phyloP scores from a whole-genome alignment of 2,329 filamentous ascomycete genomes.

The Zymoseptoria brevis region DNA sequence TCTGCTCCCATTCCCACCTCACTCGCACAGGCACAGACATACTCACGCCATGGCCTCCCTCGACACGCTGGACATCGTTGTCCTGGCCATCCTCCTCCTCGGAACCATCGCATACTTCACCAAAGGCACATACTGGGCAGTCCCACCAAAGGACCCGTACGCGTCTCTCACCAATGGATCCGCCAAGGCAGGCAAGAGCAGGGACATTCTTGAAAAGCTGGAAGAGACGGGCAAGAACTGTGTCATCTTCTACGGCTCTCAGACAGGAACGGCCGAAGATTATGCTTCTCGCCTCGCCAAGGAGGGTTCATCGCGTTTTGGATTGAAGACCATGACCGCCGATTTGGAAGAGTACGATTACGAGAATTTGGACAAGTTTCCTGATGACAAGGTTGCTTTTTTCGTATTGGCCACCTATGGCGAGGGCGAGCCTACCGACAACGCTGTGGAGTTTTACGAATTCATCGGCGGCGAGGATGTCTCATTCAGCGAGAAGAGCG shows the following conservation, averaged over 20 bases:
- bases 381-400: conserved; percentile 83
- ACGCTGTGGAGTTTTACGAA: conserved; percentile 98
- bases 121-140: conserved; percentile 88
- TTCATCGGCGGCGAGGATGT: conserved; percentile 79
- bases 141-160: conserved; percentile 75
- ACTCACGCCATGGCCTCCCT: conserved; percentile 72
- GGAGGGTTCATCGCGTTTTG: conserved; percentile 93
- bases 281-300: conserved; percentile 94
- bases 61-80: conserved; percentile 88
- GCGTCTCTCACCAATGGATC: conserved; percentile 62
- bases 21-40: neutral
- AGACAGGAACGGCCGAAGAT: conserved; percentile 96
- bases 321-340: conserved; percentile 95
- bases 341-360: conserved; percentile 97
- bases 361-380: conserved; percentile 82
- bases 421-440: conserved; percentile 96
- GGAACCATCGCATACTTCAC: conserved; percentile 95
- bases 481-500: conserved; percentile 63
- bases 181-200: conserved; percentile 72
- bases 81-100: conserved; percentile 75
- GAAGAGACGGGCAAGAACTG: conserved; percentile 94
- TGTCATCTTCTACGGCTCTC: conserved; percentile 95
- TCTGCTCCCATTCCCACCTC: neutral
- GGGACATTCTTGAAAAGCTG: conserved; percentile 93
- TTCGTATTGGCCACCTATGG: conserved; percentile 97